Conservation (phyloP, 2,329 filamentous ascomycete genomes). For the Microdochium bolleyi region DNA sequence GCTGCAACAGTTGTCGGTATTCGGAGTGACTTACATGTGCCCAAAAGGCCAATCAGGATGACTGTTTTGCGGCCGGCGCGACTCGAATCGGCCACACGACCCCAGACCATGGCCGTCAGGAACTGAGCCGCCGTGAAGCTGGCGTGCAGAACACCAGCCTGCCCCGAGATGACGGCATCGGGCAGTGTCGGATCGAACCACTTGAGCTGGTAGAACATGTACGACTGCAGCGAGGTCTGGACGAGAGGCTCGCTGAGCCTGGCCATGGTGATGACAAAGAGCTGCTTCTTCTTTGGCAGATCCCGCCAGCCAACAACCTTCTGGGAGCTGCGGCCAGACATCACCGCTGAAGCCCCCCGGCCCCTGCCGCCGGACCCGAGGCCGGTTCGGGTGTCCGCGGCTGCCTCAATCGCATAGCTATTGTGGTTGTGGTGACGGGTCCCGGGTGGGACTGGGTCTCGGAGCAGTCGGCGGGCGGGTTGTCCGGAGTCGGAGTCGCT, state of each 20-base stretch:
- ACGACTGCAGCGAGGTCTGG: constrained; percentile 37
- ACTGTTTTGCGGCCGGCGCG: constrained; percentile 65
- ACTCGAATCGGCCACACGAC: constrained; percentile 53
- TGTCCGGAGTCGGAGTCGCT: background rate
- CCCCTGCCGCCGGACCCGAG: background rate
- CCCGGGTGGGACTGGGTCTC: background rate
- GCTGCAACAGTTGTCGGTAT: background rate
- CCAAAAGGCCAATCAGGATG: constrained; percentile 63
- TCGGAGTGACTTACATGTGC: constrained; percentile 29
- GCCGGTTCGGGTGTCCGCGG: background rate
- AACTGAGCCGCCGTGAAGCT: constrained; percentile 75
- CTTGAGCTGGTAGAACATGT: constrained; percentile 77
- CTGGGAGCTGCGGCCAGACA: background rate
- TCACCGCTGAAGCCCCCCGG: too few species aligned
- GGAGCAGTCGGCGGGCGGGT: background rate
- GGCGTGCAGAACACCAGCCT: constrained; percentile 67
- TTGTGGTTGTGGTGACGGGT: background rate
- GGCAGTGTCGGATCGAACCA: constrained; percentile 51
- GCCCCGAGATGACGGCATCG: constrained; percentile 60
- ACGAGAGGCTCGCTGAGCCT: constrained; percentile 64
- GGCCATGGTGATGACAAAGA: constrained; percentile 69
- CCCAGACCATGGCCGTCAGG: constrained; percentile 72
- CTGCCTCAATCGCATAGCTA: background rate
- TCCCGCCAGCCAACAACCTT: background rate
- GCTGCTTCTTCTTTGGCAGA: constrained; percentile 69